Conservation (phyloP, 2,329 filamentous ascomycete species). For the Scopulariopsis brevicaulis region DNA sequence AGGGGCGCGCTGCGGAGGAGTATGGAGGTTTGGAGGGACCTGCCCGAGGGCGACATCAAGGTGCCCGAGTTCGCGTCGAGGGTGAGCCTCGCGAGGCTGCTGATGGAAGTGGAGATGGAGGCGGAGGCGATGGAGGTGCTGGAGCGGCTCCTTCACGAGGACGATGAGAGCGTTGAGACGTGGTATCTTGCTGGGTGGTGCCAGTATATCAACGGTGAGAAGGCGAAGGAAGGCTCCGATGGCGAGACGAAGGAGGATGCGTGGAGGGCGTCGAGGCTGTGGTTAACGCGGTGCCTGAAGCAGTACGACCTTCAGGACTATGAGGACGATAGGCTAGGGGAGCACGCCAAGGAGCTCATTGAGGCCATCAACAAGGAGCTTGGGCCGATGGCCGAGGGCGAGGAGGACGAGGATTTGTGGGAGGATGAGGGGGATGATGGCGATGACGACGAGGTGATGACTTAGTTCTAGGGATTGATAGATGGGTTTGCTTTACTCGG, state of each 20-base stretch:
- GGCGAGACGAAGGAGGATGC: conserved; percentile 42
- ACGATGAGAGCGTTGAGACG: conserved; percentile 88
- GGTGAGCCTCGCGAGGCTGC: conserved; percentile 69
- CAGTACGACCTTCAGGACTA: conserved; percentile 74
- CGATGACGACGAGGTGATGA: conserved; percentile 44
- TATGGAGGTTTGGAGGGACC: conserved; percentile 70
- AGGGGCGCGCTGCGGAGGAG: conserved; percentile 67
- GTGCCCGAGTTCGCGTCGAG: conserved; percentile 81
- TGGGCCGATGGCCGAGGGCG: conserved; percentile 43
- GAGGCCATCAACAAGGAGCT: conserved; percentile 51
- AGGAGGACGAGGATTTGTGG: conserved; percentile 43
- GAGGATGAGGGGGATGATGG: conserved; percentile 38
- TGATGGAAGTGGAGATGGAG: conserved; percentile 86
- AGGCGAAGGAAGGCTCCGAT: conserved; percentile 25
- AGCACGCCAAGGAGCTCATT: conserved; percentile 64
- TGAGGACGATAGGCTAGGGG: conserved; percentile 67
- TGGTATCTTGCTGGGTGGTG: conserved; percentile 98
- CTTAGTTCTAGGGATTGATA: conserved; percentile 7
- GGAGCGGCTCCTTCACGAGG: conserved; percentile 73
- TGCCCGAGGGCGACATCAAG: conserved; percentile 57
- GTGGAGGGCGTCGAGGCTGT: conserved; percentile 67
- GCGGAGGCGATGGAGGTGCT: conserved; percentile 75
- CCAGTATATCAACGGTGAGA: conserved; percentile 66
- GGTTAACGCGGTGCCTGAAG: conserved; percentile 70
- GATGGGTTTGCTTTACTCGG: neutral